Conservation (phyloP, 768 basidiomycete genomes). For the Coprinopsis cinerea region DNA sequence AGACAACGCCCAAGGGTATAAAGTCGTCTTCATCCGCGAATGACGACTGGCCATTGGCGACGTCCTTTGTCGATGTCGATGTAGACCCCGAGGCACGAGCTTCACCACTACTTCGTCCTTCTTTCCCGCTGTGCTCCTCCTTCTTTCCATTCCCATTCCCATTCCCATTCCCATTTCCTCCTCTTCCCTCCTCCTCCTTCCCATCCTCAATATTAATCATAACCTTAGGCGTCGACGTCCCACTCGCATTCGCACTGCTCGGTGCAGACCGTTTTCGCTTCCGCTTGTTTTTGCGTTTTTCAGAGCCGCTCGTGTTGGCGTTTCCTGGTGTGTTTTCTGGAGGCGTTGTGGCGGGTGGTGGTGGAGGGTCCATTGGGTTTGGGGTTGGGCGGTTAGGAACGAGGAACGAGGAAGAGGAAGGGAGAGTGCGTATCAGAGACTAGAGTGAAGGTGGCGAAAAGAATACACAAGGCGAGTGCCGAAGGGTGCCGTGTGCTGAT, state of each 20-base stretch:
- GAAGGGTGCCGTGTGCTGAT: too few species aligned
- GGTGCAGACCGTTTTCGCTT: background rate
- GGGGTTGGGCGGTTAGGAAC: too few species aligned
- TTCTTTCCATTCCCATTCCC: background rate
- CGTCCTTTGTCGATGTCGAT: background rate
- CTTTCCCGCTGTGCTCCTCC: background rate
- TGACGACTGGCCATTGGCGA: background rate
- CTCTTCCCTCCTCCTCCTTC: background rate
- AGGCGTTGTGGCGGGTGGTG: background rate
- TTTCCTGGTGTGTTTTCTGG: background rate
- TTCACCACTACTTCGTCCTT: background rate
- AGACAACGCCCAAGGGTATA: background rate
- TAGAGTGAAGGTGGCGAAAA: too few species aligned
- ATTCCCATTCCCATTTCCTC: background rate
- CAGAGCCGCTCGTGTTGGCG: background rate
- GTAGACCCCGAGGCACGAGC: background rate
- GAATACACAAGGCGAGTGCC: too few species aligned
- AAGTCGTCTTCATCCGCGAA: conserved; percentile 1
- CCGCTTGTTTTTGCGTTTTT: background rate
- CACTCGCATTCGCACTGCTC: background rate
- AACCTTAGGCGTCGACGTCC: background rate
- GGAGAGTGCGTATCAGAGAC: background rate
- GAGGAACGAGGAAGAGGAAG: background rate
- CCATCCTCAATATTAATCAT: background rate
- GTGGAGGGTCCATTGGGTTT: background rate